Evolutionary conservation across 495 filamentous ascomycete genomes (phyloP), one percentile per base, ranked within the genome.

Genomic region (Penicillium lagena): DNA sequence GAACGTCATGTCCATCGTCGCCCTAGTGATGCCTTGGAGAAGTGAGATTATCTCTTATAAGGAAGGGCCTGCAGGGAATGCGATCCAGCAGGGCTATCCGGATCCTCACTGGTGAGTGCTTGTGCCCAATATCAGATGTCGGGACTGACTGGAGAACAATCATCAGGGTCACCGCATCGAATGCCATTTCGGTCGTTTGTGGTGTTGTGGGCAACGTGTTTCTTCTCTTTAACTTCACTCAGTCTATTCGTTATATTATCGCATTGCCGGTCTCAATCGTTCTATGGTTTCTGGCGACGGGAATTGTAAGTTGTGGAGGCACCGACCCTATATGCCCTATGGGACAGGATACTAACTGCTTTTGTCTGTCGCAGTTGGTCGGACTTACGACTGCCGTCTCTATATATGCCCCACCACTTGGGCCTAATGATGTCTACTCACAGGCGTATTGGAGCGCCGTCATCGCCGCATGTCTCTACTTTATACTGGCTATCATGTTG

Each of bases 221-320:
- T 49, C 67, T 90, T n/a, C 60, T 89, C 1, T 74, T 85, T 45
- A 96, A 95, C 64, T 96, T 96, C 72, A 89, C 90, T 5, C 75
- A 78, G 37, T 71, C 80, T 5, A 72, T 96, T 8, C 77, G 87
- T 17, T 95, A 95, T 61, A 86, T 87, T 40, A 66, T 89, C 38
- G 83, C 86, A 4, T 55, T 90, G 22, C 85, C 86, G 0, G 59
- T 78, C 27, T 81, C 83, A 0, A 87, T 88, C 29, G 60, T 85
- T 27, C 56, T 77, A 29, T 89, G 86, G 86, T 77, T 82, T 52
- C 48, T 85, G 35, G 77, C 86, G 0, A 80, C 81, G 1, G 71
- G 66, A 4, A 77, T 89, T 46, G 81, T 86, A 63, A 68, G 80
- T 71, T 11, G 22, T 7, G 1, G 9, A 9, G 35, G 22, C 8